Conservation (phyloP, 176 grass and related monocot genomes). For the Alopecurus myosuroides region DNA sequence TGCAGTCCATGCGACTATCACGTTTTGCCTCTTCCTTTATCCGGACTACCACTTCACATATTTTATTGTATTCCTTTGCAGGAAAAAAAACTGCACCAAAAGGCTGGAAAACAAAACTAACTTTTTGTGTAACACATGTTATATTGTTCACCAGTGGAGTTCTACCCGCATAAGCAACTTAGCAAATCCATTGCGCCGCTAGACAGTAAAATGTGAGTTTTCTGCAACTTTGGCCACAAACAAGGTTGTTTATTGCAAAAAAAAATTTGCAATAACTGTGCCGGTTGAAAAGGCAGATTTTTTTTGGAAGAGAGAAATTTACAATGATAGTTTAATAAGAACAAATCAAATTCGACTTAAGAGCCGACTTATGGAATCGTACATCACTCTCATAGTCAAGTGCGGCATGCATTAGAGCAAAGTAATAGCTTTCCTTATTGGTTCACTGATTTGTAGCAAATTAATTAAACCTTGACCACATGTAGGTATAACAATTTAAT, state of each 20-base stretch:
- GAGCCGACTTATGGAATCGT: too few relatives aligned
- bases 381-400: too few relatives aligned
- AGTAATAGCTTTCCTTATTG: too few relatives aligned
- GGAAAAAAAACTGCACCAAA: not conserved
- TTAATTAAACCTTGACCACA: too few relatives aligned
- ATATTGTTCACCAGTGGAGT: not conserved
- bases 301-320: not conserved
- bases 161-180: not conserved
- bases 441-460: too few relatives aligned
- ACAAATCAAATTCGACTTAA: too few relatives aligned
- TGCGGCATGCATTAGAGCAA: too few relatives aligned
- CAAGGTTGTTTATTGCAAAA: not conserved
- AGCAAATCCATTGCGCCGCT: not conserved
- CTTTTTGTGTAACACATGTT: not conserved
- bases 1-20: not conserved
- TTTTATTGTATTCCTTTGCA: not conserved
- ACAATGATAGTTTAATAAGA: too few relatives aligned
- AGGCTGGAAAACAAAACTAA: not conserved
- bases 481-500: too few relatives aligned
- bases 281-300: too few relatives aligned
- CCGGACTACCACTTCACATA: not conserved
- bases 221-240: not conserved
- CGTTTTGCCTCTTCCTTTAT: slow-evolving; percentile 10
- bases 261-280: not conserved
- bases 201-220: not conserved